Evolutionary conservation across 345 rosid genomes (phyloP), one percentile per base, ranked within the genome.

Genomic region (Hibiscus trionum): DNA sequence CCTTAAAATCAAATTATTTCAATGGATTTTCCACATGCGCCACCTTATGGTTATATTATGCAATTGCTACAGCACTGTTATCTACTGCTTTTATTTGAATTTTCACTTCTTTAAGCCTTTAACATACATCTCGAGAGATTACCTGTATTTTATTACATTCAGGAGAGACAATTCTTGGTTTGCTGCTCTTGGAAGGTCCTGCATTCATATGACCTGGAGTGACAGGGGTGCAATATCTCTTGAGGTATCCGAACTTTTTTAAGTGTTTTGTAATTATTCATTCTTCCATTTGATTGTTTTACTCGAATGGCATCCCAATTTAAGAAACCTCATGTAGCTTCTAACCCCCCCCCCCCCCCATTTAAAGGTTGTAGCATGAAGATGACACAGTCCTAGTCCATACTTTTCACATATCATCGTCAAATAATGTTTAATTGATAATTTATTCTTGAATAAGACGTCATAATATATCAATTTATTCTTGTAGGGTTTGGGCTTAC

Each of bases 81-180:
- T 26, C 16, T 64, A 9, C 60, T 53, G 29, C 47, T 59, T 69
- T 76, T 44, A 6, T 33, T 44, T 39, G 26, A 7, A 57, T 1
- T 65, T 65, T 27, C 56, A 49, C 47, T 52, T 42, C 49, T 46
- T 42, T 17, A 7, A 56, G 39, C 66, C 19, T 61, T 16, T 49
- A 66, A 50, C 66, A 46, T 26, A 24, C 26, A 27, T 59, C 19
- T 63, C 46, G 37, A 61, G 52, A 50, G 57, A 62, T 75, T 73
- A 31, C 12, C 24, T 53, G 71, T 60, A 58, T 37, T 71, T 61
- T 69, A 10, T 61, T 65, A 27, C 74, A 56, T 76, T 69, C 73
- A 94, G 99, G 92, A 92, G 99, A 86, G 93, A 88, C 58, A 91
- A 94, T 86, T 84, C 88, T 77, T 94, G 99, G 99, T 94, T 94